Conservation (phyloP, 1,284 basidiomycete genomes). For the Microbotryum scabiosae region DNA sequence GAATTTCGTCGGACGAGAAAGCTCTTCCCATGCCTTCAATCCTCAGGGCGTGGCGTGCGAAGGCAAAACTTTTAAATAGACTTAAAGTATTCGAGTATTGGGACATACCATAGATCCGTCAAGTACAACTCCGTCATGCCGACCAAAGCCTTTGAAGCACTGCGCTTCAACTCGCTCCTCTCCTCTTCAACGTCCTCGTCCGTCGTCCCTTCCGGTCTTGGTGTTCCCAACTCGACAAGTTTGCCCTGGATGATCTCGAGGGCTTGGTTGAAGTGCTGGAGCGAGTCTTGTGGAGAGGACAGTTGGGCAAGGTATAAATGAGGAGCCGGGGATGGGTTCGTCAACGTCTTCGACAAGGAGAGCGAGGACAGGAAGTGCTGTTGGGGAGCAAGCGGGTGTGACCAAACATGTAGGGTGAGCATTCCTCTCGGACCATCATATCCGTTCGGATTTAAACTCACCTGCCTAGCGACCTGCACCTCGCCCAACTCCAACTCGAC, state of each 20-base stretch:
- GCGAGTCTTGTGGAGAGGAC: slow-evolving; percentile 62
- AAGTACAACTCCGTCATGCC: slow-evolving; percentile 96
- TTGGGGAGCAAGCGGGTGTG: slow-evolving; percentile 33
- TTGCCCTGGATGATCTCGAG: slow-evolving; percentile 63
- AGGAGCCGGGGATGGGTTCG: slow-evolving; percentile 63
- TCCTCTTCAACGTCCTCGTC: slow-evolving; percentile 50
- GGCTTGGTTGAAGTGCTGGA: slow-evolving; percentile 73
- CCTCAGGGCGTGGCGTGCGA: too few relatives aligned
- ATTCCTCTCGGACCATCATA: neutral
- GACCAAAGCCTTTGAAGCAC: slow-evolving; percentile 72
- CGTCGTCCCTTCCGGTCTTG: slow-evolving; percentile 28
- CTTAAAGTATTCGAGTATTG: neutral
- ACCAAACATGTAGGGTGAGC: neutral
- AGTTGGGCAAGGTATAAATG: slow-evolving; percentile 87
- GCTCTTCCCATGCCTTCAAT: neutral
- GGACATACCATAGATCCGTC: slow-evolving; percentile 81
- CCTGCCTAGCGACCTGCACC: slow-evolving; percentile 60
- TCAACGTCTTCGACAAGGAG: slow-evolving; percentile 53
- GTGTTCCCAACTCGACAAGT: slow-evolving; percentile 44
- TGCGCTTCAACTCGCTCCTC: slow-evolving; percentile 54
- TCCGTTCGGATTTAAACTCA: slow-evolving; percentile 63
- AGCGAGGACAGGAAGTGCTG: slow-evolving; percentile 60
- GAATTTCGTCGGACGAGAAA: neutral
- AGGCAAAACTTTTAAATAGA: too few relatives aligned
- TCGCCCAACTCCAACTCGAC: slow-evolving; percentile 55